Evolutionary conservation across 1,139 yeast genomes (phyloP), one percentile per base, ranked within the genome.

Genomic region (Taiozyma sp.): DNA sequence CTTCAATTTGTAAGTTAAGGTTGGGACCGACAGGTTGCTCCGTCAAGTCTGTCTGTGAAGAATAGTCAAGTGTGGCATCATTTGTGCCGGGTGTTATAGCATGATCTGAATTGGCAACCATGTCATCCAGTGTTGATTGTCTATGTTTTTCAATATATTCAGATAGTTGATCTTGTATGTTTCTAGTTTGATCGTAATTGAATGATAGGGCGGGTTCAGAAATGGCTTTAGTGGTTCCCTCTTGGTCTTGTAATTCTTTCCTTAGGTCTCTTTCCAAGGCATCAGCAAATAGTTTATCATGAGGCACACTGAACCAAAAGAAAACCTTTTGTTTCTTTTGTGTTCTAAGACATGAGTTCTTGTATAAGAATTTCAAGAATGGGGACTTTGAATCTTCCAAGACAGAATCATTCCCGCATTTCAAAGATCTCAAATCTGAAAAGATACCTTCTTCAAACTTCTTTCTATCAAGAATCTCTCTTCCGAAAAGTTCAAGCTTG

Each of bases 381-480:
- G 83, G 86, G 0, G 96, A 89, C 65, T 90, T 83, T 9, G 99
- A 97, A 48, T 83, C 83, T 67, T 93, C 98, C 53, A 93, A 74
- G 4, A 90, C 79, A 6, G 98, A 97, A 72, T 92, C 96, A 4
- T 84, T 76, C 24, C 95, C 96, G 66, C 95, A 83, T 69, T 91
- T 93, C 55, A 93, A 75, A 58, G 88, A 84, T 62, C 99, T 78
- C 58, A 93, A 72, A 67, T 93, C 98, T 4, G 96, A 87, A 62
- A 93, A 93, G 48, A 93, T 84, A 40, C 98, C 98, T 71, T 93
- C 99, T 72, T 93, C 99, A 66, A 93, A 93, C 71, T 93, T 93
- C 70, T 93, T 92, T 58, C 96, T 76, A 67, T 93, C 97, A 40
- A 81, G 69, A 46, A 93, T 84, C 57, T 81, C 81, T 52, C 98